Percentiles rank a stretch among this genome's conserved stretches.
phyloP scores from a whole-genome alignment of 371 early-diverging fungal genomes.

The Mortierella polycephala region DNA sequence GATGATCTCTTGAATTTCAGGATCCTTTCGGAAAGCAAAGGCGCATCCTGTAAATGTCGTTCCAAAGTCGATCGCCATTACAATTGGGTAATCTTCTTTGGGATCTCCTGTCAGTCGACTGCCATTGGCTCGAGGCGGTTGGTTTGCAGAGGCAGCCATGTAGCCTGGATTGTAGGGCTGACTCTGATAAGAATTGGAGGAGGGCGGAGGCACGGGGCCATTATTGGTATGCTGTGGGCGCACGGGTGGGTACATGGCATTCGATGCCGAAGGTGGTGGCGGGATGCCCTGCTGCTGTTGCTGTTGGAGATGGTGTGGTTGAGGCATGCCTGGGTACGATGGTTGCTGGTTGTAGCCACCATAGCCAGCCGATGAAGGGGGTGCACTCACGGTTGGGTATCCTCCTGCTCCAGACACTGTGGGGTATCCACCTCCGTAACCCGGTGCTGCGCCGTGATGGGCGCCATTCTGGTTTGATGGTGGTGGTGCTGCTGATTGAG shows the following conservation, averaged over 20 bases:
- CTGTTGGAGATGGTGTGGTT: constrained; percentile 23
- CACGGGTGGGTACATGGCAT: constrained; percentile 24
- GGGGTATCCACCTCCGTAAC: constrained; percentile 28
- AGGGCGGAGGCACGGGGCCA: constrained; percentile 10
- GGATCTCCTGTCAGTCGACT: constrained; percentile 46
- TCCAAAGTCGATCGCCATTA: constrained; percentile 54
- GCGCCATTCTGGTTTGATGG: constrained; percentile 15
- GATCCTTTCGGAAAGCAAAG: constrained; percentile 52
- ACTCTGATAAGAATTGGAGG: constrained; percentile 16
- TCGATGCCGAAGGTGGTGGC: constrained; percentile 41
- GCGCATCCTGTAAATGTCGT: constrained; percentile 54
- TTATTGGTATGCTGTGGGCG: constrained; percentile 16
- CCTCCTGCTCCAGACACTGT: constrained; percentile 19
- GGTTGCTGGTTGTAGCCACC: constrained; percentile 23
- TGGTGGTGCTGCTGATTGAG: constrained; percentile 5
- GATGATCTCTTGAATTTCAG: constrained; percentile 54
- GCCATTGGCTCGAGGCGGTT: constrained; percentile 18
- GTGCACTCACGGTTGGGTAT: constrained; percentile 21
- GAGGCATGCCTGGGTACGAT: constrained; percentile 31
- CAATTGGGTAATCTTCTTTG: constrained; percentile 54
- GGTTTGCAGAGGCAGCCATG: constrained; percentile 14
- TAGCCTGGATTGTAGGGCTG: constrained; percentile 23
- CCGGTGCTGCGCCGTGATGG: constrained; percentile 3
- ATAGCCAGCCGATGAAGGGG: constrained; percentile 23
- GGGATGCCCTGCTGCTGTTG: constrained; percentile 24